phyloP scores from a whole-genome alignment of 2,329 filamentous ascomycete genomes.

The Herpotrichia juniperi region DNA sequence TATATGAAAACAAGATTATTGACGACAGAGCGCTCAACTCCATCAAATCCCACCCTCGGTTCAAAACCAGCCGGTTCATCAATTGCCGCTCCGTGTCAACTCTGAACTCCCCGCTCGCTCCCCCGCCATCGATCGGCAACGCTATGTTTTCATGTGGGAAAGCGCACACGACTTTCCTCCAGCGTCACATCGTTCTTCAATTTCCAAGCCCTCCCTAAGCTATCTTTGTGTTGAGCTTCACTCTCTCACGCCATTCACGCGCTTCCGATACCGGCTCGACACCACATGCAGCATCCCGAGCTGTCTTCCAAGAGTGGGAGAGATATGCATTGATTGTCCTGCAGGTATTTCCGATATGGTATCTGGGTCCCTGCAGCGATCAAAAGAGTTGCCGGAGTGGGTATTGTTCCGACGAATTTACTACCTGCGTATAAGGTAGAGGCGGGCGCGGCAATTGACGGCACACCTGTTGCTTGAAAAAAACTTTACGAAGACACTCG shows the following conservation, averaged over 20 bases:
- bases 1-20: neutral
- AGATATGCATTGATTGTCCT: constrained; percentile 6
- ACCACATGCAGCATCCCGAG: constrained; percentile 1
- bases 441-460: neutral
- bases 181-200: neutral
- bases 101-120: too few species aligned
- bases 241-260: neutral
- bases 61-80: neutral
- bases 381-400: neutral
- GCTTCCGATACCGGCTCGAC: constrained; percentile 6
- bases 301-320: neutral
- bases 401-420: neutral
- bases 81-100: neutral
- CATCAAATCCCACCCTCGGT: neutral
- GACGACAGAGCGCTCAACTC: neutral
- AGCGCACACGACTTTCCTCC: neutral
- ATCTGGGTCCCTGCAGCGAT: constrained; percentile 4
- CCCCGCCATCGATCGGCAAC: constrained; percentile 1
- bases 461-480: neutral
- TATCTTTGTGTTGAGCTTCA: neutral
- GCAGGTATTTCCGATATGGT: neutral
- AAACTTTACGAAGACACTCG: neutral
- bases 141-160: constrained; percentile 5
- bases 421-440: neutral
- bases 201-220: neutral